These are phyloP conservation scores for Ligustrum vulgare DNA, from an alignment of 257 asterid species.

Conservation along the genomic window DNA sequence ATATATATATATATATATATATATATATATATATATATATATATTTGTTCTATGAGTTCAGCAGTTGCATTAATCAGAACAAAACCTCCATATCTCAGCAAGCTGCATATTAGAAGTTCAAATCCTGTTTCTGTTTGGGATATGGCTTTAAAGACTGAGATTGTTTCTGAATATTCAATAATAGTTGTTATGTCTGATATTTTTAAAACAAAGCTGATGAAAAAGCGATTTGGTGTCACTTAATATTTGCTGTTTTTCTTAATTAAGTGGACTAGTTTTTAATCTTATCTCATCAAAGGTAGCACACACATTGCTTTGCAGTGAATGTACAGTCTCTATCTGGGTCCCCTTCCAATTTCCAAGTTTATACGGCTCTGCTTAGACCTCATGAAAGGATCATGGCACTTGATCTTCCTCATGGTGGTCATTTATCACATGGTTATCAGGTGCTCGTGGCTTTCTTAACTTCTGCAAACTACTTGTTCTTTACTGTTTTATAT, in stretches of 20 bases:
- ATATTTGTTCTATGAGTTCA: background rate
- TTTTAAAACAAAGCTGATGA: background rate
- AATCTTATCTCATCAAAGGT: conserved; percentile 9
- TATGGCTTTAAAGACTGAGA: background rate
- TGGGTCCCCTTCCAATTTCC: conserved; percentile 96
- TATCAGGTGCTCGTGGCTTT: conserved; percentile 70
- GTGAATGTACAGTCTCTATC: conserved; percentile 95
- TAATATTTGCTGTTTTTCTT: background rate
- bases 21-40: too few relatives aligned
- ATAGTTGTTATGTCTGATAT: background rate
- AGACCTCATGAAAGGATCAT: conserved; percentile 97
- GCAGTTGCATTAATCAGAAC: background rate
- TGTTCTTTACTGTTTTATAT: conserved; percentile 15
- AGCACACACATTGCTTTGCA: conserved; percentile 37
- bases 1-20: too few relatives aligned
- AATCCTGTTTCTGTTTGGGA: background rate
- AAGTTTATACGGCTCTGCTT: conserved; percentile 87
- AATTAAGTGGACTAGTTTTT: background rate
- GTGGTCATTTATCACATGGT: conserved; percentile 98
- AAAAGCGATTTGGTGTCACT: background rate
- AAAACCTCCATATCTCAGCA: background rate
- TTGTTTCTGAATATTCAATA: background rate
- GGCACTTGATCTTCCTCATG: conserved; percentile 99
- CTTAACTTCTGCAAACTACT: conserved; percentile 14
- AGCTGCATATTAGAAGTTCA: background rate